Base-by-base conservation (phyloP, 306 rosid genomes). In the Morella rubra region DNA sequence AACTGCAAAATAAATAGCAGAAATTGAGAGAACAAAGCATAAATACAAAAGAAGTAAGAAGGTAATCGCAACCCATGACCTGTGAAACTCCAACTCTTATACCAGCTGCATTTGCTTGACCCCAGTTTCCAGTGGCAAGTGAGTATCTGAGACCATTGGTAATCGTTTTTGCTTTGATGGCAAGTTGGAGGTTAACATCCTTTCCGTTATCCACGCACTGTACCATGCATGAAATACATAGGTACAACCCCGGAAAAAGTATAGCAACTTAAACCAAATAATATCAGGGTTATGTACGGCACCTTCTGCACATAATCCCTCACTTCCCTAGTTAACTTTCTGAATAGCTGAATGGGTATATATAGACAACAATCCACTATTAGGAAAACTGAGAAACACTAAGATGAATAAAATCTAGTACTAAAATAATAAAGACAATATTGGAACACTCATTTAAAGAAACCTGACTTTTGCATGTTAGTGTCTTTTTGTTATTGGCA, bases 111-210 rank as follows among this genome's bases (percentile, higher is more conserved):
- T 95, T 95, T 83, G 99, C 99, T 85, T 92, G 97, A 65, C 99
- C 99, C 99, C 97, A 95, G 73, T 95, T 95, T 75, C 99, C 99
- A 82, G 99, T 95, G 76, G 99, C 97, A 81, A 95, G 99, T 53
- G 99, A 92, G 70, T 95, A 95, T 73, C 90, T 95, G 73, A 95
- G 96, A 62, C 99, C 99, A 90, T 97, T 95, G 1, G 99, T 95
- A 76, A 95, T 92, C 64, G 97, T 95, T 86, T 95, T 95, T 66
- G 99, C 99, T 85, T 95, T 95, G 84, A 95, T 95, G 78, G 99
- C 97, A 82, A 95, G 92, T 92, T 92, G 99, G 79, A 95, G 87
- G 84, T 95, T 95, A 76, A 92, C 97, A 70, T 95, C 99, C 85
- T 95, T 95, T 69, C 99, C 99, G 73, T 90, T 95, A 81, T 95